These are phyloP conservation scores for Pythium insidiosum DNA, from an alignment of 352 stramenopile genomes.

Conservation along the genomic window DNA sequence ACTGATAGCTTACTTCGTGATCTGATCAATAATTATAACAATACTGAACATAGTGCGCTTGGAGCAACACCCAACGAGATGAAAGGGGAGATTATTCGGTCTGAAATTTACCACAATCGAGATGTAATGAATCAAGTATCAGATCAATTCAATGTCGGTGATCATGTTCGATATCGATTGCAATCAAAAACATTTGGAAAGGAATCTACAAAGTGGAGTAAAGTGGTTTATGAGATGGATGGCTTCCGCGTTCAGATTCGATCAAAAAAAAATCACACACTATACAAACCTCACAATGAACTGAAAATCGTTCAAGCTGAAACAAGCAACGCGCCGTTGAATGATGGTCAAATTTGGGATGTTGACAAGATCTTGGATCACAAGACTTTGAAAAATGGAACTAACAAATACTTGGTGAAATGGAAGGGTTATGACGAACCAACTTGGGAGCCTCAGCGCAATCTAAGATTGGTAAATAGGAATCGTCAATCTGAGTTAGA, in stretches of 20 bases:
- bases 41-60: constrained; percentile 1
- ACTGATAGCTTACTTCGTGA: constrained; percentile 17
- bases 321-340: not conserved
- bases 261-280: constrained; percentile 3
- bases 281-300: constrained; percentile 11
- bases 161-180: not conserved
- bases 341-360: constrained; percentile 8
- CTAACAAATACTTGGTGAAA: constrained; percentile 8
- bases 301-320: constrained; percentile 6
- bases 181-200: not conserved
- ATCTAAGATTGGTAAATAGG: constrained; percentile 8
- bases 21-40: constrained; percentile 31
- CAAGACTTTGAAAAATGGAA: constrained; percentile 9
- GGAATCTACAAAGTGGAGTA: constrained; percentile 5
- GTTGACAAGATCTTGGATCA: constrained; percentile 5
- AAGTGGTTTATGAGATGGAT: constrained; percentile 12
- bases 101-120: constrained; percentile 2
- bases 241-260: constrained; percentile 4
- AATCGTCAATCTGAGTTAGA: constrained; percentile 5
- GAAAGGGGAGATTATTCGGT: constrained; percentile 4
- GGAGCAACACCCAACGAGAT: constrained; percentile 6
- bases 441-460: constrained; percentile 7
- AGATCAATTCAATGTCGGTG: not conserved
- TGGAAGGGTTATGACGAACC: constrained; percentile 4
- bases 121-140: not conserved